phyloP scores from a whole-genome alignment of 1,139 yeast genomes.

The Magnusiomyces starmeri region DNA sequence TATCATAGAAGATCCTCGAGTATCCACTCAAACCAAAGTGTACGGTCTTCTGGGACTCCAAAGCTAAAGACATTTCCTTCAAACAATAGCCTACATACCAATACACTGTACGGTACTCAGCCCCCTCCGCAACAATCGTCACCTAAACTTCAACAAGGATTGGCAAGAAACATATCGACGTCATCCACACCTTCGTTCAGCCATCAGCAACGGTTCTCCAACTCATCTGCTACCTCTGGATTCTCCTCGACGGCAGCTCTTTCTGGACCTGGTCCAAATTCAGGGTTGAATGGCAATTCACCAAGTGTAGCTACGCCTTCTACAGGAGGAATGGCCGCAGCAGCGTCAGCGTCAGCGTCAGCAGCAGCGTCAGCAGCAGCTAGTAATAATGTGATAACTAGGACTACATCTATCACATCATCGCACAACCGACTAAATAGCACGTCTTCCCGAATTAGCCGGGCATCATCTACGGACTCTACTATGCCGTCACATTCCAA shows the following conservation, averaged over 20 bases:
- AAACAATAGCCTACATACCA: too few species aligned
- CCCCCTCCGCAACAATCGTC: neutral
- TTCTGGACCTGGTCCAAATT: too few species aligned
- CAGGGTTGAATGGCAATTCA: too few species aligned
- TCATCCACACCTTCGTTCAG: constrained; percentile 3
- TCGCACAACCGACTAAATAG: constrained; percentile 7
- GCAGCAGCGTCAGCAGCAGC: neutral
- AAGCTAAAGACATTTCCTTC: neutral
- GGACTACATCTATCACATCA: neutral
- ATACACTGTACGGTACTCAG: too few species aligned
- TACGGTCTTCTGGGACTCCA: neutral
- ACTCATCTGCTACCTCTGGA: neutral
- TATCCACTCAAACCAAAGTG: neutral
- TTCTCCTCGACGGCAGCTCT: too few species aligned
- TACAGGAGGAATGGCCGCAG: too few species aligned
- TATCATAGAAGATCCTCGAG: neutral
- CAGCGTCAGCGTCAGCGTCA: too few species aligned
- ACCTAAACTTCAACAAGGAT: neutral
- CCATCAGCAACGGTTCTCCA: constrained; percentile 4
- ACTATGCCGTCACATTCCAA: constrained; percentile 12
- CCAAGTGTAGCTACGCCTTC: too few species aligned
- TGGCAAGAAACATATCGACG: constrained; percentile 2
- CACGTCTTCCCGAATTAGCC: constrained; percentile 12
- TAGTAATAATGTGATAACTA: neutral
- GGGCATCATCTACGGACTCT: constrained; percentile 7